A percentile compares a stretch with the other conserved stretches of the same genome.
Conservation (phyloP, 768 basidiomycete species). For the Termitomyces bulborhizus region DNA sequence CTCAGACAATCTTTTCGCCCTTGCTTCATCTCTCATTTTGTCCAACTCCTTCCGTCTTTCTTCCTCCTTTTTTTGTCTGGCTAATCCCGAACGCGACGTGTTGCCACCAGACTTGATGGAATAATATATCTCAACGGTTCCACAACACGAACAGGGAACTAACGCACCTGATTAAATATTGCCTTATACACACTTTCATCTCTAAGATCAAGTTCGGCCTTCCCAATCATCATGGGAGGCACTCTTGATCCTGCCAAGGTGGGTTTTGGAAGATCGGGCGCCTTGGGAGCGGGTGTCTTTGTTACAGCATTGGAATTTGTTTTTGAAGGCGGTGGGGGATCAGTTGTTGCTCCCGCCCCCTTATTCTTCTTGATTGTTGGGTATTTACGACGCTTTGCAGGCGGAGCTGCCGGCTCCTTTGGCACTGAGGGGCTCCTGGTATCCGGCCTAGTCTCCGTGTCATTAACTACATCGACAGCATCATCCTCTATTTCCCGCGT, state of each 20-base stretch:
- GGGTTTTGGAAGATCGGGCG: slow-evolving; percentile 22
- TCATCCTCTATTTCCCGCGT: slow-evolving; percentile 28
- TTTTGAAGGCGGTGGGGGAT: slow-evolving; percentile 17
- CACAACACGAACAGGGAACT: not conserved
- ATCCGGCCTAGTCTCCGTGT: slow-evolving; percentile 15
- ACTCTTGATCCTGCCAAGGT: slow-evolving; percentile 22
- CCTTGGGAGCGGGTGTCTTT: slow-evolving; percentile 21
- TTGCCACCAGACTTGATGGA: slow-evolving; percentile 32
- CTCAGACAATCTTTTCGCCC: slow-evolving; percentile 48
- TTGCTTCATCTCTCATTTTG: slow-evolving; percentile 65
- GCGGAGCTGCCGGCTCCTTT: slow-evolving; percentile 27
- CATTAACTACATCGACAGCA: slow-evolving; percentile 27
- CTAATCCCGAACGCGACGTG: slow-evolving; percentile 39
- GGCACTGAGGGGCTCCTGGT: slow-evolving; percentile 20
- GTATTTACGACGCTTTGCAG: slow-evolving; percentile 40
- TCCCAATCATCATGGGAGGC: slow-evolving; percentile 36
- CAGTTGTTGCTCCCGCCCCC: slow-evolving; percentile 19
- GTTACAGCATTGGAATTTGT: slow-evolving; percentile 20
- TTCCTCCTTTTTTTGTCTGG: slow-evolving; percentile 50
- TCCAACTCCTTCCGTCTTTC: slow-evolving; percentile 63
- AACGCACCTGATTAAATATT: slow-evolving; percentile 51
- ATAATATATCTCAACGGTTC: not conserved
- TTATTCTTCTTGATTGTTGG: slow-evolving; percentile 69
- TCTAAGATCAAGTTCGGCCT: slow-evolving; percentile 58
- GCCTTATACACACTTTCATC: slow-evolving; percentile 57